These are phyloP conservation scores for Teratosphaeria nubilosa DNA, from an alignment of 2,329 filamentous ascomycete genomes.

Conservation along the genomic window DNA sequence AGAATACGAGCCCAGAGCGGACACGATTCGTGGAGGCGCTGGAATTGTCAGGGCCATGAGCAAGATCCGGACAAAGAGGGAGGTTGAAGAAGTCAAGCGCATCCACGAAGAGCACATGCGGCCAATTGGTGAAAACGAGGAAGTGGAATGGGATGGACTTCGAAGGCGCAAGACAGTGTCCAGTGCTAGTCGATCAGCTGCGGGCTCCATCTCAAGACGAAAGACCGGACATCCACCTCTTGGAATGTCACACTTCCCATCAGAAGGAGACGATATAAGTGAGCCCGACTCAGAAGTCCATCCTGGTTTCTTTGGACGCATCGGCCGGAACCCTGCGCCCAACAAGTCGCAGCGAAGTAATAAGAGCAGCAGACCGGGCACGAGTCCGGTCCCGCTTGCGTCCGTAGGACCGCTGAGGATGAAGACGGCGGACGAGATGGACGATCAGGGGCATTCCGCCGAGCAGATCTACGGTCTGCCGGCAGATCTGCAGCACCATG, in stretches of 20 bases:
- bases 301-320: slow-evolving; percentile 37
- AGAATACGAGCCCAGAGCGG: slow-evolving; percentile 92
- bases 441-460: slow-evolving; percentile 11
- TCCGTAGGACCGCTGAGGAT: slow-evolving; percentile 18
- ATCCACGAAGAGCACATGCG: slow-evolving; percentile 68
- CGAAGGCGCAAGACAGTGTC: slow-evolving; percentile 56
- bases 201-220: slow-evolving; percentile 34
- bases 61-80: slow-evolving; percentile 61
- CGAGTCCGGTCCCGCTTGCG: slow-evolving; percentile 26
- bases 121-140: slow-evolving; percentile 66
- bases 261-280: slow-evolving; percentile 44
- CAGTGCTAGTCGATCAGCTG: slow-evolving; percentile 27
- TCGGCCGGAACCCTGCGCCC: slow-evolving; percentile 12
- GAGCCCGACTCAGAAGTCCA: slow-evolving; percentile 33
- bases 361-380: slow-evolving; percentile 9
- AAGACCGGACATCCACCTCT: slow-evolving; percentile 61
- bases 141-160: slow-evolving; percentile 79
- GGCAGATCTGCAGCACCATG: slow-evolving; percentile 20
- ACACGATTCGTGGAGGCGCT: slow-evolving; percentile 84
- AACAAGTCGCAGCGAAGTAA: slow-evolving; percentile 5
- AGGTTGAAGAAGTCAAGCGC: slow-evolving; percentile 67
- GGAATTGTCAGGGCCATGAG: slow-evolving; percentile 81
- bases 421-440: slow-evolving; percentile 13
- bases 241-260: slow-evolving; percentile 78
- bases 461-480: slow-evolving; percentile 45